Evolutionary conservation across 1,139 yeast species (phyloP).

Genomic region (Pichia sp.): DNA sequence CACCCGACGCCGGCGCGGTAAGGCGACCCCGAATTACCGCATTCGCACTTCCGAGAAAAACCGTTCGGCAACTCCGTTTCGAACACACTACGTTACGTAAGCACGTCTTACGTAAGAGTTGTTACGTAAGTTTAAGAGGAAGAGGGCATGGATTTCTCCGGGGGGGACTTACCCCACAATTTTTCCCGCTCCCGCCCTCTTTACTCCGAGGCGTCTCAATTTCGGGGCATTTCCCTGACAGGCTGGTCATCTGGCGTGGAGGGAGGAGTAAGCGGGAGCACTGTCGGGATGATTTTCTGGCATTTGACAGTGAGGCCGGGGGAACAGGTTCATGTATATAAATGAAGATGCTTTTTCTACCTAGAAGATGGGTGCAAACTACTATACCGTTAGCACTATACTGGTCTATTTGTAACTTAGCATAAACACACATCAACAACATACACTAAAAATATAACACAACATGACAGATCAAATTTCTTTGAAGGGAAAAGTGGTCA

Average conservation of each 20-base stretch:
- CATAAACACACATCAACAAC: too few relatives aligned
- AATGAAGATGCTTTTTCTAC: too few relatives aligned
- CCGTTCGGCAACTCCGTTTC: not conserved
- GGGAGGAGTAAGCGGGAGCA: not conserved
- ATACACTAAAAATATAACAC: too few relatives aligned
- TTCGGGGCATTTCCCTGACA: not conserved
- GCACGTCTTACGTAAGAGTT: not conserved
- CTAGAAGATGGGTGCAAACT: too few relatives aligned
- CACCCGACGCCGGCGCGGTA: not conserved
- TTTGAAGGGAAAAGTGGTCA: constrained; percentile 71
- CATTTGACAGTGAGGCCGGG: not conserved
- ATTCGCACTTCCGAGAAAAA: not conserved
- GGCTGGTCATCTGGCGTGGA: not conserved
- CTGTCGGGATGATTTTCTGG: not conserved
- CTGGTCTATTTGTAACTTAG: too few relatives aligned
- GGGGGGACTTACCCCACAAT: not conserved
- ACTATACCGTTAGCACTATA: too few relatives aligned
- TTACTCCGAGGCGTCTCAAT: not conserved
- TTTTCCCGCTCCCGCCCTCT: not conserved
- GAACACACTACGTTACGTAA: not conserved
- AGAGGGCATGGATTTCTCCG: too few relatives aligned
- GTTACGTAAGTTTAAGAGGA: too few relatives aligned
- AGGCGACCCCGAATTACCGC: not conserved
- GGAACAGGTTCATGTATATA: not conserved
- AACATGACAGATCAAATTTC: constrained; percentile 10